Evolutionary conservation across 176 grass and related monocot species (phyloP).

Genomic region (Raddia guianensis): DNA sequence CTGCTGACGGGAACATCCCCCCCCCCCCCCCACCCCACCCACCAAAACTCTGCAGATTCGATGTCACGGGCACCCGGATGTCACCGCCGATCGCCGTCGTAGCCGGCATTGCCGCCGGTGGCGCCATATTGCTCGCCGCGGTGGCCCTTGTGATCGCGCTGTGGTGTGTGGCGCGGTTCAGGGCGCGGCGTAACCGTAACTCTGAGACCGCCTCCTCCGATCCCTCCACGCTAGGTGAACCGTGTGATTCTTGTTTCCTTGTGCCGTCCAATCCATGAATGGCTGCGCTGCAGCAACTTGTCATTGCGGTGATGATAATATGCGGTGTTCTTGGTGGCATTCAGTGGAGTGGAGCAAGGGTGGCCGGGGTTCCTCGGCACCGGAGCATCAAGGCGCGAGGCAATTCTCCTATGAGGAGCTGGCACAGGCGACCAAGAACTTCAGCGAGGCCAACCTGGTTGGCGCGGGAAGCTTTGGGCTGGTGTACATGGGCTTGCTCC

Average conservation of each 20-base stretch:
- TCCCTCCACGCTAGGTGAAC: constrained; percentile 75
- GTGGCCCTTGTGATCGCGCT: constrained; percentile 44
- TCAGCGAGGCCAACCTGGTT: constrained; percentile 71
- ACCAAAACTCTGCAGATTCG: constrained; percentile 52
- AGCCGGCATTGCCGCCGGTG: constrained; percentile 74
- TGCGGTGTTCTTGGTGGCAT: constrained; percentile 12
- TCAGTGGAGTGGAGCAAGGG: constrained; percentile 88
- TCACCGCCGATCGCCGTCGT: constrained; percentile 62
- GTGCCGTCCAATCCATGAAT: background rate
- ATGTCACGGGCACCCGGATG: constrained; percentile 91
- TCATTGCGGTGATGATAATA: background rate
- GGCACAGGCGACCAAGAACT: constrained; percentile 80
- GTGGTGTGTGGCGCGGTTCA: constrained; percentile 49
- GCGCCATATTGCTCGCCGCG: constrained; percentile 43
- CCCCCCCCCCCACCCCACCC: background rate
- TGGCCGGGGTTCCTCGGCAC: constrained; percentile 46
- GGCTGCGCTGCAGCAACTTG: background rate
- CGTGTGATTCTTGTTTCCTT: constrained; percentile 12
- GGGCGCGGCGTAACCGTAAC: constrained; percentile 59
- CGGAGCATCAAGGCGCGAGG: constrained; percentile 51
- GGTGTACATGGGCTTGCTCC: constrained; percentile 94
- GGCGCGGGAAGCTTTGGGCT: constrained; percentile 80
- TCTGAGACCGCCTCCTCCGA: constrained; percentile 93
- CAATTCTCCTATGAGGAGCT: constrained; percentile 80
- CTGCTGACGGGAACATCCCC: background rate